phyloP scores from a whole-genome alignment of 345 rosid genomes.

The Citrus reticulata region DNA sequence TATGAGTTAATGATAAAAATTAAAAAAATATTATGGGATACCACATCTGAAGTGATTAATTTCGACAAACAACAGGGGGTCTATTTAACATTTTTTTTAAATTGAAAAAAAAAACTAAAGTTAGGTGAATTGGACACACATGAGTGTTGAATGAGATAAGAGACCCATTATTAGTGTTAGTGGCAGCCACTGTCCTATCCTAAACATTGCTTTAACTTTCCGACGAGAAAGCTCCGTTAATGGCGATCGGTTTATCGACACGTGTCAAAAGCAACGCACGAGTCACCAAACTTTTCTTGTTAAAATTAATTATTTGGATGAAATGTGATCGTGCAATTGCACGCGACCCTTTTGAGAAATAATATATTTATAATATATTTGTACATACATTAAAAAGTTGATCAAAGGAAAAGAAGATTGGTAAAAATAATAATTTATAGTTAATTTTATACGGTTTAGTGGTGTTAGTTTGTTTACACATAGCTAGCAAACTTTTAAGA shows the following conservation, averaged over 20 bases:
- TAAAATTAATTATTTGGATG: background rate
- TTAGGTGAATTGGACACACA: slow-evolving; percentile 13
- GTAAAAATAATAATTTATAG: background rate
- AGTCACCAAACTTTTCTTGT: background rate
- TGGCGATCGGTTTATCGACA: slow-evolving; percentile 5
- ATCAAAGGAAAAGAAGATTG: background rate
- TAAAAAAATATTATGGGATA: too few species aligned
- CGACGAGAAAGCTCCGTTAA: slow-evolving; percentile 6
- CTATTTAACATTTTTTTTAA: background rate
- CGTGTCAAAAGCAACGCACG: slow-evolving; percentile 2
- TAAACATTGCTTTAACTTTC: slow-evolving; percentile 5
- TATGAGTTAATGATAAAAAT: too few species aligned
- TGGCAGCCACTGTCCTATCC: slow-evolving; percentile 11
- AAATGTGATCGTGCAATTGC: slow-evolving; percentile 16
- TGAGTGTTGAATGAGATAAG: background rate
- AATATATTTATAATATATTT: slow-evolving; percentile 1
- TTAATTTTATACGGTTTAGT: background rate
- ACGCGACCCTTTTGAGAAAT: slow-evolving; percentile 10
- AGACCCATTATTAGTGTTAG: slow-evolving; percentile 8
- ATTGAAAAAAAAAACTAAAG: background rate
- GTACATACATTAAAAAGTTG: background rate
- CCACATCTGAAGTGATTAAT: too few species aligned
- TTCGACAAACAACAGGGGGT: too few species aligned
- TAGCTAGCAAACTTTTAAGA: background rate
- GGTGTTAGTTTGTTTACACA: slow-evolving; percentile 13